Percentiles rank a stretch among this genome's conserved stretches.
These are phyloP conservation scores for Apophysomyces trapeziformis DNA, from an alignment of 371 early-diverging fungal species.

Conservation along the genomic window DNA sequence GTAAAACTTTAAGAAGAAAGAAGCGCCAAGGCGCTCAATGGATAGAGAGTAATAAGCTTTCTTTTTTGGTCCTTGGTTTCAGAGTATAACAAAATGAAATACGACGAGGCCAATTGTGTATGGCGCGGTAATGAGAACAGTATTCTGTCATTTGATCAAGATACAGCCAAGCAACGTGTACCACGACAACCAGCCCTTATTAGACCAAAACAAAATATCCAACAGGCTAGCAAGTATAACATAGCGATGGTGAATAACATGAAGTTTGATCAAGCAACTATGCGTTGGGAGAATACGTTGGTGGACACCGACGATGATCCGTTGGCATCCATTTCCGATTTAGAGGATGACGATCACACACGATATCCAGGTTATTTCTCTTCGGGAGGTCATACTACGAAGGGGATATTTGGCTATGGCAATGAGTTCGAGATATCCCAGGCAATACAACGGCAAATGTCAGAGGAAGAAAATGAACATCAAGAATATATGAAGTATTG, in stretches of 20 bases:
- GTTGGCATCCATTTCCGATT: background rate
- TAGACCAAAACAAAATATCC: slow-evolving; percentile 22
- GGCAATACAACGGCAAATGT: slow-evolving; percentile 32
- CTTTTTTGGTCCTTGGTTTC: background rate
- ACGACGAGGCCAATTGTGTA: slow-evolving; percentile 20
- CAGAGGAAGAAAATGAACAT: slow-evolving; percentile 36
- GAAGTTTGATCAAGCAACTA: slow-evolving; percentile 24
- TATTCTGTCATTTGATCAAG: slow-evolving; percentile 23
- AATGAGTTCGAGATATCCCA: slow-evolving; percentile 32
- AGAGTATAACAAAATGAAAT: slow-evolving; percentile 43
- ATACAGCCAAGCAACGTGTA: background rate
- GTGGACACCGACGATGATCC: slow-evolving; percentile 16
- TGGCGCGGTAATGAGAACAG: slow-evolving; percentile 48
- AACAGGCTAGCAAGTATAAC: slow-evolving; percentile 18
- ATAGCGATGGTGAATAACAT: slow-evolving; percentile 23
- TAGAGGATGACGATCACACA: slow-evolving; percentile 19
- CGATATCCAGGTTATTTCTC: background rate
- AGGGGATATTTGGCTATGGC: background rate
- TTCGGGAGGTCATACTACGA: background rate
- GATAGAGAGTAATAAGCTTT: too few species aligned
- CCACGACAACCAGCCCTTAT: slow-evolving; percentile 27
- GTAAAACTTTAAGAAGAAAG: slow-evolving; percentile 15
- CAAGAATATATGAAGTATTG: slow-evolving; percentile 30
- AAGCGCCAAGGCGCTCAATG: background rate
- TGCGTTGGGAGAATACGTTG: slow-evolving; percentile 22